A percentile compares a stretch with the other conserved stretches of the same genome.
Evolutionary conservation across 768 basidiomycete genomes (phyloP).

Genomic region (Pleurotus pulmonarius): DNA sequence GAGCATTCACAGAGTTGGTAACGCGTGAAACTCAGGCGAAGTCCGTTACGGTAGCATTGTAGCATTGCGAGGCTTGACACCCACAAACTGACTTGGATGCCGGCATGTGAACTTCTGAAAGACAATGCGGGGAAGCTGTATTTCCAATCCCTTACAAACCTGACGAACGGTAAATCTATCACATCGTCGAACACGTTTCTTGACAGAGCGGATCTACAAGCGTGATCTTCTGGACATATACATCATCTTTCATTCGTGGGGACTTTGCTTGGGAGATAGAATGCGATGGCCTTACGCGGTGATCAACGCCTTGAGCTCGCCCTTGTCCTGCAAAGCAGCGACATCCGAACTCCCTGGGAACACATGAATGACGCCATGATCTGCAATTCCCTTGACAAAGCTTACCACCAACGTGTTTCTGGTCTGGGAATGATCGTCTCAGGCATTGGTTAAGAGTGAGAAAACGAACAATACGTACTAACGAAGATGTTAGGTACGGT

Average conservation of each 20-base stretch:
- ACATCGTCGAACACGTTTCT: too few species aligned
- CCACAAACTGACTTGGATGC: too few species aligned
- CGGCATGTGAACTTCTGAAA: too few species aligned
- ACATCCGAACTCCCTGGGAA: not conserved
- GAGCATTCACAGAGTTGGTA: too few species aligned
- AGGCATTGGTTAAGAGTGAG: not conserved
- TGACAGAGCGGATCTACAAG: not conserved
- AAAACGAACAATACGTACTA: conserved; percentile 28
- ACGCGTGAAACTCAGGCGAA: too few species aligned
- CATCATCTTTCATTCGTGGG: not conserved
- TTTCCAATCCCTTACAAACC: too few species aligned
- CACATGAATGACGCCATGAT: not conserved
- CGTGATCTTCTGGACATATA: not conserved
- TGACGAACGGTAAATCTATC: too few species aligned
- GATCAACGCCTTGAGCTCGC: not conserved
- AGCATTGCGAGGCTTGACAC: too few species aligned
- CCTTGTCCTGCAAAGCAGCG: not conserved
- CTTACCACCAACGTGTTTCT: conserved; percentile 9
- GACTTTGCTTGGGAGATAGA: not conserved
- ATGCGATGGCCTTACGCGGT: not conserved
- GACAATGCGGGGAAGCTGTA: too few species aligned
- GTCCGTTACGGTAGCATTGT: too few species aligned
- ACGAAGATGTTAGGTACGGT: conserved; percentile 63
- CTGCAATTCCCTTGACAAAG: not conserved
- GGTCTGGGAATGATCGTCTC: not conserved